Evolutionary conservation across 2,329 filamentous ascomycete species (phyloP), one percentile per base, ranked within the genome.

Genomic region (Fusarium sp.): DNA sequence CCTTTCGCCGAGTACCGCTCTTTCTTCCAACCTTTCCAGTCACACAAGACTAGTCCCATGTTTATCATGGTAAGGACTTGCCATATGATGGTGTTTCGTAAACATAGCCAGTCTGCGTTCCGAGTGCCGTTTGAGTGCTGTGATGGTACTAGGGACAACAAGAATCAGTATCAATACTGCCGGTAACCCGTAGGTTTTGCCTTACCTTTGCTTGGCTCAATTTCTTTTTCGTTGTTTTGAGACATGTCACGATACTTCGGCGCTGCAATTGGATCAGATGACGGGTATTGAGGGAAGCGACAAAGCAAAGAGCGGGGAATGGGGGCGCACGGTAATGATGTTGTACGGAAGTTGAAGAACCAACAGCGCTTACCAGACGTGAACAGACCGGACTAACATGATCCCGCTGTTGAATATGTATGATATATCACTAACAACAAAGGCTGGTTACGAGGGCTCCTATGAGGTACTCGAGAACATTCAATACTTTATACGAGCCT

Each of bases 401-500:
- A 13, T 5, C 1, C 5, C 3, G 8, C 3, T 23, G 3, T 19
- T 33, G 19, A 30, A 37, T 37, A 37, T 37, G 35, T 9, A 37
- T 37, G 9, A 11, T 37, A 19, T 37, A 10, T 11, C 9, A 11
- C 18, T 19, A 44, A 12, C 6, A 9, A 25, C 7, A 44, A 44
- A 19, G 12, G 23, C 18, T 5, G 21, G 6, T 2, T 11, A 9
- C 16, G 18, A 46, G 3, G 5, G 6, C 2, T 30, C 10, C 6
- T 13, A 7, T 19, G 15, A 11, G 23, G 3, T 16, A 21, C 7
- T 11, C 1, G 13, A 21, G 2, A 2, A 21, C 4, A 16, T 21
- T 18, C 2, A 9, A n/a, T 11, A 12, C 0, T 28, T 10, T 2
- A 16, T 5, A 9, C 0, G 1, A 12, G 7, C 5, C 1, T 15